These are phyloP conservation scores for Ceratocystis ficicola DNA, from an alignment of 2,329 filamentous ascomycete genomes.

Conservation along the genomic window DNA sequence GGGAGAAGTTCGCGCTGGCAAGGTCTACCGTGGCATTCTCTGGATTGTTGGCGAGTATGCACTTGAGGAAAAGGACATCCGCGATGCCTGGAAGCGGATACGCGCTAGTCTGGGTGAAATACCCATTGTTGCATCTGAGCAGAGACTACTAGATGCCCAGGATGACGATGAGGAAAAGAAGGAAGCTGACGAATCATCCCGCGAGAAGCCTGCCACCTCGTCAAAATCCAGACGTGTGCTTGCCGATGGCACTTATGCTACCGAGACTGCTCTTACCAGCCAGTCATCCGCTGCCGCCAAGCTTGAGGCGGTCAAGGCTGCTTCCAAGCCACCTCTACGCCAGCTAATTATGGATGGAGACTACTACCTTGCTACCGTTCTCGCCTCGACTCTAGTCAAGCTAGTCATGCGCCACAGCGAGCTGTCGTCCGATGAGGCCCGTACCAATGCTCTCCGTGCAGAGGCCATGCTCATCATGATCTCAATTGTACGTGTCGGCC, in stretches of 20 bases:
- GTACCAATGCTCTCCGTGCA: constrained; percentile 85
- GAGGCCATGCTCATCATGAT: constrained; percentile 99
- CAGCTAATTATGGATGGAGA: constrained; percentile 95
- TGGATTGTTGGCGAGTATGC: constrained; percentile 99
- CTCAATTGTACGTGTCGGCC: constrained; percentile 91
- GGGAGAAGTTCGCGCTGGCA: constrained; percentile 85
- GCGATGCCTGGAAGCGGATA: constrained; percentile 94
- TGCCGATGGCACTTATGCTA: constrained; percentile 94
- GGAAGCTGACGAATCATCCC: constrained; percentile 48
- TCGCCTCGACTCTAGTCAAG: constrained; percentile 94
- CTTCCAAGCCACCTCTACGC: constrained; percentile 86
- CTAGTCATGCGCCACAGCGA: constrained; percentile 95
- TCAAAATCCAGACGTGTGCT: constrained; percentile 75
- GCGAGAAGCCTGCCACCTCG: constrained; percentile 68
- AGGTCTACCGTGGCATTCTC: constrained; percentile 89
- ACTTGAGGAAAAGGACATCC: constrained; percentile 81
- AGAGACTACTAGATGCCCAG: constrained; percentile 76
- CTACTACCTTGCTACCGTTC: constrained; percentile 87
- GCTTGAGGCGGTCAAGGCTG: constrained; percentile 90
- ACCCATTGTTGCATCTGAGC: constrained; percentile 88
- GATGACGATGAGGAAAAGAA: constrained; percentile 53
- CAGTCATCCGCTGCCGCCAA: constrained; percentile 80
- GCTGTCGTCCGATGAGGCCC: constrained; percentile 70
- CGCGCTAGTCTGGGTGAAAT: constrained; percentile 90
- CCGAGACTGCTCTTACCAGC: constrained; percentile 89